phyloP scores from a whole-genome alignment of 495 filamentous ascomycete genomes.

The Cercophora scortea region DNA sequence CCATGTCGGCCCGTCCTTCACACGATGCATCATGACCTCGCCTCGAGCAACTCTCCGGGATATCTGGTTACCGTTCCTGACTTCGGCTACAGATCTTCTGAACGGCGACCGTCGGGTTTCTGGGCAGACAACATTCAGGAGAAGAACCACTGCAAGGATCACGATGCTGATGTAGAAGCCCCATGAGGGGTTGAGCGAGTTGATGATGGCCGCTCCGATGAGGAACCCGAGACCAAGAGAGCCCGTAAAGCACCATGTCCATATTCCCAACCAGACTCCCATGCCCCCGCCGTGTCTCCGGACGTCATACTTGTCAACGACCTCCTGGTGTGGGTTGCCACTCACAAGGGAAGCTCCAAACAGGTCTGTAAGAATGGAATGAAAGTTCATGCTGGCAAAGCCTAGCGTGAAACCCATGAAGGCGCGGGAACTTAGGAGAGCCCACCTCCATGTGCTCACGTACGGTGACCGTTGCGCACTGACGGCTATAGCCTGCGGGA shows the following conservation, averaged over 20 bases:
- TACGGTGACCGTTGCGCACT: constrained; percentile 46
- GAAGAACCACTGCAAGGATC: constrained; percentile 49
- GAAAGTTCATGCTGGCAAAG: constrained; percentile 69
- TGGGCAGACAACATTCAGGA: constrained; percentile 58
- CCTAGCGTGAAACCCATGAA: constrained; percentile 61
- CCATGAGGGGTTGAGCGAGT: constrained; percentile 52
- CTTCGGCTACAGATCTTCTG: constrained; percentile 57
- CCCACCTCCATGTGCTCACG: constrained; percentile 46
- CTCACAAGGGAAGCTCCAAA: constrained; percentile 68
- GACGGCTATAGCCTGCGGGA: constrained; percentile 63
- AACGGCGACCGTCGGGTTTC: constrained; percentile 58
- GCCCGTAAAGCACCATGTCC: constrained; percentile 65
- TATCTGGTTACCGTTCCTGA: constrained; percentile 44
- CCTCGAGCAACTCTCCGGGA: constrained; percentile 56
- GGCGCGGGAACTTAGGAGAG: constrained; percentile 53
- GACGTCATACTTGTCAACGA: constrained; percentile 54
- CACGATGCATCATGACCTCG: constrained; percentile 67
- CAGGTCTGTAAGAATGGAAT: constrained; percentile 60
- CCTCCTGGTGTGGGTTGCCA: constrained; percentile 60
- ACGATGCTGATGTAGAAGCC: constrained; percentile 66
- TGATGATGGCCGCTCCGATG: constrained; percentile 58
- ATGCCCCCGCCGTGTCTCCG: constrained; percentile 66
- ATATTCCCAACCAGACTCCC: constrained; percentile 70
- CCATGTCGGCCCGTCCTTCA: constrained; percentile 57
- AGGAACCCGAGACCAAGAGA: constrained; percentile 61